A percentile compares a stretch with the other conserved stretches of the same genome.
Evolutionary conservation across 164 flowering plant species (phyloP).

Genomic region (Vitis amurensis): DNA sequence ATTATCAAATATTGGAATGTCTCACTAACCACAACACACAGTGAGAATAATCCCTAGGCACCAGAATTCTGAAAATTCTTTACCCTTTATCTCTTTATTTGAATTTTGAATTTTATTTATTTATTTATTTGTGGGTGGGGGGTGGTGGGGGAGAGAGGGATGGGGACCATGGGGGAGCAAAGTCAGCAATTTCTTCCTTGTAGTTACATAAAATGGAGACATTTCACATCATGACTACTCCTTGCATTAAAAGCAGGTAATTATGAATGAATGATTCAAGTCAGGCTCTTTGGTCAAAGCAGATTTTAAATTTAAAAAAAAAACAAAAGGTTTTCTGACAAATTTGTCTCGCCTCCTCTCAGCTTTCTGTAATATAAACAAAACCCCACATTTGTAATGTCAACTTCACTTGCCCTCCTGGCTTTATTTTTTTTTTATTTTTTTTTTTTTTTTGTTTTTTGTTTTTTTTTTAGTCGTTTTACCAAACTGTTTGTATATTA

Average conservation of each 20-base stretch:
- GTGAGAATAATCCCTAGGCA: too few relatives aligned
- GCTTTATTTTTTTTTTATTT: too few relatives aligned
- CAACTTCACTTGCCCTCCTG: not conserved
- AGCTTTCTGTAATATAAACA: not conserved
- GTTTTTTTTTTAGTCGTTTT: too few relatives aligned
- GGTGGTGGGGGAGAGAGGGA: conserved; percentile 13
- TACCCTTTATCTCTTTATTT: too few relatives aligned
- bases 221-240: conserved; percentile 9
- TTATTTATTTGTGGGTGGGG: too few relatives aligned
- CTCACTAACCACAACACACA: too few relatives aligned
- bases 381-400: not conserved
- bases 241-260: conserved; percentile 18
- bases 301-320: not conserved
- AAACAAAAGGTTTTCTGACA: conserved; percentile 2
- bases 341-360: not conserved
- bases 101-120: too few relatives aligned
- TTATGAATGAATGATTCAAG: conserved; percentile 30
- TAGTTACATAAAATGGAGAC: not conserved
- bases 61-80: too few relatives aligned
- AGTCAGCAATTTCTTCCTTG: not conserved
- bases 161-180: conserved; percentile 1
- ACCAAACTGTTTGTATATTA: too few relatives aligned
- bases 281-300: conserved; percentile 11
- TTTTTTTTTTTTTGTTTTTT: too few relatives aligned
- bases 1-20: too few relatives aligned